Evolutionary conservation across 495 filamentous ascomycete species (phyloP), one percentile per base, ranked within the genome.

Genomic region (Antarctomyces pellizariae): DNA sequence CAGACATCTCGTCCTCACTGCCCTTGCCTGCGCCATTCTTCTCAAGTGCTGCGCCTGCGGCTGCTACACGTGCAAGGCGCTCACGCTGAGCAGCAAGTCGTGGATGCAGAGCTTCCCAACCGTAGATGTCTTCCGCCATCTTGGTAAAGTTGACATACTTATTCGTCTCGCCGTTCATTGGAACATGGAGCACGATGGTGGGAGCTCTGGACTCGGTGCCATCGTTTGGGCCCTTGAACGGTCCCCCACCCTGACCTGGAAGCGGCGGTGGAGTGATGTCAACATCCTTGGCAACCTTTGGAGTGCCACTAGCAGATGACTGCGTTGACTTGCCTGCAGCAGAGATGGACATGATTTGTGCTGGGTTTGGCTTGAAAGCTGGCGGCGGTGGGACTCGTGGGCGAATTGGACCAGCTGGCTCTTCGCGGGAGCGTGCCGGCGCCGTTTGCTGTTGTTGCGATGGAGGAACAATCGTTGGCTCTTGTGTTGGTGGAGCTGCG

Each of bases 81-180:
- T 62, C 61, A 25, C 76, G 74, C 34, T 77, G 78, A 10, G 82
- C 83, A 0, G 89, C 86, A 13, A 84, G 57, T 0, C 80, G 69
- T 10, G 86, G 86, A 42, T 97, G 80, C 23, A 95, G 53, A 1
- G 84, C 86, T 24, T 83, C 76, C 59, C 83, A 91, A 19, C 86
- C 86, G 46, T 95, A 95, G 30, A 67, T 70, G 28, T 90, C 80
- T 45, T 90, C 79, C 12, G 86, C 84, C 42, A 95, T 54, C 25
- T 78, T 77, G 34, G 84, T 80, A 40, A 95, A 93, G 45, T 95
- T 95, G 46, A 97, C 64, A 34, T 84, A 84, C 30, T 83, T 75
- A 43, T 91, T 86, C 9, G 59, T 66, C 35, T 74, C 69, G 15
- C 76, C 75, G 18, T 73, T 59, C 20, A 97, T 50, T 0, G 77